Evolutionary conservation across 1,284 basidiomycete genomes (phyloP).

Genomic region (Trametes versicolor): DNA sequence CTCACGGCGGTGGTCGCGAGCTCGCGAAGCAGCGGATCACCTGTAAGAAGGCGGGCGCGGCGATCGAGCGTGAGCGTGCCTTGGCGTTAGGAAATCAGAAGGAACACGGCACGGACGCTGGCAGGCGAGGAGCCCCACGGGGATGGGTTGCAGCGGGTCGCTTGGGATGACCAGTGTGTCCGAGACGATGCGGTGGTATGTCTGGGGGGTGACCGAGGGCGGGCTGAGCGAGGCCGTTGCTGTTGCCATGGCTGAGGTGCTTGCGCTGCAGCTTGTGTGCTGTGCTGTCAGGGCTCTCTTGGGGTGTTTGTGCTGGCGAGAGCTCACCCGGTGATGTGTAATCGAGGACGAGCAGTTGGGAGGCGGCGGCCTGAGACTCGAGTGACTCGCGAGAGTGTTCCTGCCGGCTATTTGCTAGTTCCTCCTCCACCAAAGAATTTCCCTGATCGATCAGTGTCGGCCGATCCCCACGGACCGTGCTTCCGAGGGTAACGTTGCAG

Average conservation of each 20-base stretch:
- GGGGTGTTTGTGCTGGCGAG: not conserved
- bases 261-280: not conserved
- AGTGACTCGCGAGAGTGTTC: conserved; percentile 2
- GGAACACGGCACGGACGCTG: conserved; percentile 58
- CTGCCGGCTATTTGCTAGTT: conserved; percentile 12
- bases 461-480: conserved; percentile 2
- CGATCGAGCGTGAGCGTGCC: conserved; percentile 12
- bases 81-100: conserved; percentile 20
- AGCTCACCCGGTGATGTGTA: not conserved
- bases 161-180: conserved; percentile 62
- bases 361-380: no score
- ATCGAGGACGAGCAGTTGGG: conserved; percentile 1
- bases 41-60: conserved; percentile 46
- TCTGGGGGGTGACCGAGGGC: conserved; percentile 53
- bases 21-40: conserved; percentile 70
- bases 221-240: conserved; percentile 45
- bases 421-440: conserved; percentile 12
- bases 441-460: conserved; percentile 16
- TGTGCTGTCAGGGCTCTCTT: not conserved
- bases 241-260: conserved; percentile 37
- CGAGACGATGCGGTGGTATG: conserved; percentile 73
- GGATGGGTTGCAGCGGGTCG: conserved; percentile 60
- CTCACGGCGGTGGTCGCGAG: conserved; percentile 65
- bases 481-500: not conserved
- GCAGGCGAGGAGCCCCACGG: conserved; percentile 77